Evolutionary conservation across 164 flowering plant species (phyloP).

Genomic region (Chimonanthus praecox): DNA sequence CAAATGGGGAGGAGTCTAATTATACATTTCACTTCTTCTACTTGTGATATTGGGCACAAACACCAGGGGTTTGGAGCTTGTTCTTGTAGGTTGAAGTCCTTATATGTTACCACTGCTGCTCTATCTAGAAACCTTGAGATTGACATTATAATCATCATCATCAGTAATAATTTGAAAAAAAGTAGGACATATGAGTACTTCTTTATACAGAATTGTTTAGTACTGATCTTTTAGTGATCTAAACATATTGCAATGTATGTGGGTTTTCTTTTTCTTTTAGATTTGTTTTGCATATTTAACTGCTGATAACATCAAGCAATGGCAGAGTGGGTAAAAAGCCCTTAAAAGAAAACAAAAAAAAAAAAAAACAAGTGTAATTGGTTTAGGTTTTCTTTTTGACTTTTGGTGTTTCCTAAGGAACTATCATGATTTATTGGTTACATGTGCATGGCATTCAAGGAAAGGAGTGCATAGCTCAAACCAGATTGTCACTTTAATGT

Average conservation of each 20-base stretch:
- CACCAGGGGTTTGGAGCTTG: constrained; percentile 45
- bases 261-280: not conserved
- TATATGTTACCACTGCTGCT: constrained; percentile 53
- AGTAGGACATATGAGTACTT: not conserved
- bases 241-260: not conserved
- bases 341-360: not conserved
- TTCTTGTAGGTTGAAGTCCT: constrained; percentile 33
- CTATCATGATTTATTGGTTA: no score
- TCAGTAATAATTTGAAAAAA: not conserved
- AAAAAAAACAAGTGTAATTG: not conserved
- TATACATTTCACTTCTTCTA: constrained; percentile 91
- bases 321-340: no score
- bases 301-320: no score
- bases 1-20: constrained; percentile 60
- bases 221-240: no score
- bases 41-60: constrained; percentile 79
- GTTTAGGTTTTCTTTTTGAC: no score
- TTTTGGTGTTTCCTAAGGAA: no score
- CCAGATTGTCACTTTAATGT: no score
- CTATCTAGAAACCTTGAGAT: constrained; percentile 65
- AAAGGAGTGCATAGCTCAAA: no score
- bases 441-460: no score
- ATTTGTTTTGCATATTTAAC: not conserved
- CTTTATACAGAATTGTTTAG: no score
- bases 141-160: not conserved